These are phyloP conservation scores for Stephania cephalantha DNA, from an alignment of 164 flowering plant species.

Conservation along the genomic window DNA sequence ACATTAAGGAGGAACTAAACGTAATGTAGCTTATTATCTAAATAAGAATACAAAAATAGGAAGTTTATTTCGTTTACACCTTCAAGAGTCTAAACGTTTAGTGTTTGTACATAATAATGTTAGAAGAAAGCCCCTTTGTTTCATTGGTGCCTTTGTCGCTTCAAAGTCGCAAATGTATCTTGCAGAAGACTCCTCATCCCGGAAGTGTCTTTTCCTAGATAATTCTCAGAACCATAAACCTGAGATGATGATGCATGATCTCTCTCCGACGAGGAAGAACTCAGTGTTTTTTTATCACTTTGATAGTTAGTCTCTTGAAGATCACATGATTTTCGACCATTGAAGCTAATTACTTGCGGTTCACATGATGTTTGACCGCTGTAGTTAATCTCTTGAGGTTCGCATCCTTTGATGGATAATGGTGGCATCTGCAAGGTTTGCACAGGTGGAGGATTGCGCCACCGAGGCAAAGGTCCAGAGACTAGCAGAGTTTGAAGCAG, in stretches of 20 bases:
- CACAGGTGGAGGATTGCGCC: slow-evolving; percentile 71
- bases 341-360: no score
- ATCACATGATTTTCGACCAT: slow-evolving; percentile 15
- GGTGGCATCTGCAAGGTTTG: slow-evolving; percentile 47
- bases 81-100: background rate
- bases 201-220: slow-evolving; percentile 18
- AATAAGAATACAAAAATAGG: background rate
- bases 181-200: slow-evolving; percentile 10
- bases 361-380: no score
- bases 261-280: slow-evolving; percentile 15
- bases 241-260: slow-evolving; percentile 29
- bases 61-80: slow-evolving; percentile 26
- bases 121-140: background rate
- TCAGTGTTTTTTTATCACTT: slow-evolving; percentile 15
- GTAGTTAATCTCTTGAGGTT: slow-evolving; percentile 3
- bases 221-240: slow-evolving; percentile 21
- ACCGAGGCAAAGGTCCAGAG: slow-evolving; percentile 74
- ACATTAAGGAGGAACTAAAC: background rate
- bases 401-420: slow-evolving; percentile 28
- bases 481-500: slow-evolving; percentile 69
- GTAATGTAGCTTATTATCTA: background rate
- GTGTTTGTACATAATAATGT: slow-evolving; percentile 16
- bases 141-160: slow-evolving; percentile 45
- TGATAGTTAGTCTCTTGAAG: slow-evolving; percentile 4
- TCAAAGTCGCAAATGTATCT: slow-evolving; percentile 19